These are phyloP conservation scores for Penicillium odoratum DNA, from an alignment of 495 filamentous ascomycete genomes.

Conservation along the genomic window DNA sequence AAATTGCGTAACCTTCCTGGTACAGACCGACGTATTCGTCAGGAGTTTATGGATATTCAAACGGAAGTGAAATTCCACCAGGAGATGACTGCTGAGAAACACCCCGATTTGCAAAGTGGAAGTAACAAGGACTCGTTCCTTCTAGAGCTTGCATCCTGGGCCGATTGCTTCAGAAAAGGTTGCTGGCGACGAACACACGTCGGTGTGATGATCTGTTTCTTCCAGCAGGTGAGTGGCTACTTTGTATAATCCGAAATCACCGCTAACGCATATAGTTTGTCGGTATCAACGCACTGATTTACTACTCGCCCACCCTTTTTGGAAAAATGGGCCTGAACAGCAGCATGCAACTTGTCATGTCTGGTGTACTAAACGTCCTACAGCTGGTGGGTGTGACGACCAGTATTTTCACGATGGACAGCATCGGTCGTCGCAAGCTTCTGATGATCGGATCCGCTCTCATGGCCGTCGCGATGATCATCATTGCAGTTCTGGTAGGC, in stretches of 20 bases:
- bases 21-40: slow-evolving; percentile 43
- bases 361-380: slow-evolving; percentile 57
- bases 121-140: slow-evolving; percentile 31
- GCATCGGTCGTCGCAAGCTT: slow-evolving; percentile 46
- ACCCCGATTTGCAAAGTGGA: slow-evolving; percentile 43
- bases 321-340: slow-evolving; percentile 56
- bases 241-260: not conserved
- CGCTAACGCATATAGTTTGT: slow-evolving; percentile 39
- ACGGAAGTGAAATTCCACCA: slow-evolving; percentile 52
- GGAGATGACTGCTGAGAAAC: slow-evolving; percentile 44
- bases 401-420: slow-evolving; percentile 53
- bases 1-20: slow-evolving; percentile 45
- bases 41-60: slow-evolving; percentile 53
- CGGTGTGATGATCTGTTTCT: slow-evolving; percentile 56
- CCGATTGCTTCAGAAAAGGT: slow-evolving; percentile 49
- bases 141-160: slow-evolving; percentile 47
- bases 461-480: slow-evolving; percentile 52
- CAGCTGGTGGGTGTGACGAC: slow-evolving; percentile 51
- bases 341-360: slow-evolving; percentile 58
- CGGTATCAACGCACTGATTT: slow-evolving; percentile 53
- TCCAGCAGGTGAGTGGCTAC: slow-evolving; percentile 46
- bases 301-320: slow-evolving; percentile 59
- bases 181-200: slow-evolving; percentile 57
- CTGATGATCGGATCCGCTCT: slow-evolving; percentile 45
- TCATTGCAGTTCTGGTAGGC: slow-evolving; percentile 52